These are phyloP conservation scores for Vachellia pachyceras DNA, from an alignment of 306 rosid genomes.

Conservation along the genomic window DNA sequence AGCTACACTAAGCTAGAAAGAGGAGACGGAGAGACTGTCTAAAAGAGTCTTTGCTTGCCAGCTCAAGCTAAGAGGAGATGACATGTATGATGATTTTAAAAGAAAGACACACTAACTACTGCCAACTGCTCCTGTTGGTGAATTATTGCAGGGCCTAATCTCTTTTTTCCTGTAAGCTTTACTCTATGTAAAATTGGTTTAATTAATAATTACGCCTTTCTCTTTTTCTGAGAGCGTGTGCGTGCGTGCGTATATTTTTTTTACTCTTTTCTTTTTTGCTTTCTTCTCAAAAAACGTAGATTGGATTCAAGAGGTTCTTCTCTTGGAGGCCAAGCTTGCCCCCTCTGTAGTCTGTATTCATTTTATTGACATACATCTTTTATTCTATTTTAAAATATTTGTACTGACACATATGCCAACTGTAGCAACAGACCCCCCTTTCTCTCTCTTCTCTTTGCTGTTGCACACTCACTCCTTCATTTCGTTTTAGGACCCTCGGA, in stretches of 20 bases:
- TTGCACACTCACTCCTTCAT: slow-evolving; percentile 62
- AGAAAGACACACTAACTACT: slow-evolving; percentile 56
- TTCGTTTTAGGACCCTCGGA: slow-evolving; percentile 51
- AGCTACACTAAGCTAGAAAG: slow-evolving; percentile 40
- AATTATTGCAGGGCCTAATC: slow-evolving; percentile 66
- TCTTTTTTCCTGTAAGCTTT: slow-evolving; percentile 42
- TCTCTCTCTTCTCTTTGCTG: slow-evolving; percentile 57
- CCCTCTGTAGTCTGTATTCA: too few species aligned
- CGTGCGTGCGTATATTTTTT: background rate
- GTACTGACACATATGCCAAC: slow-evolving; percentile 80
- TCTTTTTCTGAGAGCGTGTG: slow-evolving; percentile 12
- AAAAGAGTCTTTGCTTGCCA: slow-evolving; percentile 42
- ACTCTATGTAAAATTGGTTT: slow-evolving; percentile 36
- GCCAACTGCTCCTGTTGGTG: slow-evolving; percentile 65
- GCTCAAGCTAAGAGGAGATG: slow-evolving; percentile 50
- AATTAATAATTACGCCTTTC: background rate
- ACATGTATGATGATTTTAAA: slow-evolving; percentile 59
- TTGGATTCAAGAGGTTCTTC: slow-evolving; percentile 58
- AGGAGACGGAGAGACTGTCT: slow-evolving; percentile 36
- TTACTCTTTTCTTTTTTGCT: background rate
- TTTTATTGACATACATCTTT: slow-evolving; percentile 48
- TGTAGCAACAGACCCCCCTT: slow-evolving; percentile 35
- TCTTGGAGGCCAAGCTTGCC: slow-evolving; percentile 70
- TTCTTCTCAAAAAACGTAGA: slow-evolving; percentile 22
- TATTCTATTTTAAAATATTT: slow-evolving; percentile 27